Percentiles rank a stretch among this genome's conserved stretches.
phyloP scores from a whole-genome alignment of 1,139 yeast species.

The Blastobotrys ciferrii region DNA sequence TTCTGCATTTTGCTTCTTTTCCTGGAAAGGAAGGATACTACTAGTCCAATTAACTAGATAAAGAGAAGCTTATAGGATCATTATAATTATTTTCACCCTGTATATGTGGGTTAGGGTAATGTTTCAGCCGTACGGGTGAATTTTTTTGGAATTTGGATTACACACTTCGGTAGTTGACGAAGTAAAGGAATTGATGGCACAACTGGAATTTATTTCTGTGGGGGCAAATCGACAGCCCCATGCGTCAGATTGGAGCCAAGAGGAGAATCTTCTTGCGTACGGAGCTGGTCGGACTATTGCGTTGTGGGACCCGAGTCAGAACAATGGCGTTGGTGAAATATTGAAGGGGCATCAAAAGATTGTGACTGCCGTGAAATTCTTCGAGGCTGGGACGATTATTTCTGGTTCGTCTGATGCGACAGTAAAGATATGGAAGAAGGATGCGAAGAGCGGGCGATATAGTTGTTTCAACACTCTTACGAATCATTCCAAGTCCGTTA shows the following conservation, averaged over 20 bases:
- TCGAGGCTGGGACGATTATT: constrained; percentile 45
- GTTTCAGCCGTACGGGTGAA: background rate
- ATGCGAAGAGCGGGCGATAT: constrained; percentile 17
- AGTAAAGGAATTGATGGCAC: background rate
- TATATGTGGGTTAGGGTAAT: background rate
- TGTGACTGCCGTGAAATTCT: constrained; percentile 36
- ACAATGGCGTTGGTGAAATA: constrained; percentile 24
- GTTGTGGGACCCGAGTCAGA: constrained; percentile 59
- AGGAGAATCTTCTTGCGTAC: constrained; percentile 54
- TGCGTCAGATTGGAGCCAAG: constrained; percentile 55
- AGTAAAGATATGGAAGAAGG: constrained; percentile 57
- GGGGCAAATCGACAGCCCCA: constrained; percentile 80
- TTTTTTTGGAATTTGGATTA: background rate
- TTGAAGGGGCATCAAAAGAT: constrained; percentile 34
- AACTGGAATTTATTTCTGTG: constrained; percentile 57
- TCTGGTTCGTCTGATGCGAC: constrained; percentile 66
- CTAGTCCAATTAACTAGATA: too few species aligned
- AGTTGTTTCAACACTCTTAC: constrained; percentile 38
- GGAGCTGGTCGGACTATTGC: constrained; percentile 79
- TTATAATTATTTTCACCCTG: background rate
- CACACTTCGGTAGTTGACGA: too few species aligned
- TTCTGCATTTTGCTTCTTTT: too few species aligned
- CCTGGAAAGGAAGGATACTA: too few species aligned
- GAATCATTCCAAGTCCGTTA: constrained; percentile 48
- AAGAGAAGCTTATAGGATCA: too few species aligned